Evolutionary conservation across 129 eudicot genomes (phyloP), one percentile per base, ranked within the genome.

Genomic region (Lonicera japonica): DNA sequence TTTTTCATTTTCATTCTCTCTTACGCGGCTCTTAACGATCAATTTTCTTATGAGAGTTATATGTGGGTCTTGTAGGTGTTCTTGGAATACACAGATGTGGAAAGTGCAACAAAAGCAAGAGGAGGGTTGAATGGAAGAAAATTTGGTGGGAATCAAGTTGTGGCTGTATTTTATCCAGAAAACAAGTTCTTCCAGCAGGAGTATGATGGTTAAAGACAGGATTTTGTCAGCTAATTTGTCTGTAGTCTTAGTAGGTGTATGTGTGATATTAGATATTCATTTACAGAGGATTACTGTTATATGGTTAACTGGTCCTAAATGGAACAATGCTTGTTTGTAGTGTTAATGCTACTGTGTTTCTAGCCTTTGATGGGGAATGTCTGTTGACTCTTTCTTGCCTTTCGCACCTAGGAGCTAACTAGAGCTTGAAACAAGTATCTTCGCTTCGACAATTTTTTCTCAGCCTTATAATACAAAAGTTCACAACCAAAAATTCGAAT

Each of bases 61-160:
- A 19, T 43, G 13, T 43, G 50, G 1, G 13, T 10, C 2, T 43
- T 38, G 6, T 16, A 92, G 99, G 99, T 92, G 23, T 92, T 88
- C 74, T 51, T 92, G 87, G 99, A 85, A 59, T 92, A 84, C 56
- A 76, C 34, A 0, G 96, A 92, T 60, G 58, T 72, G 3, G 99
- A 88, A 36, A 66, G 99, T 52, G 75, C 99, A 36, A 25, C 83
- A 10, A 92, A 70, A 82, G 96, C 95, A 11, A 76, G 95, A n/a
- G 77, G 40, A 13, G 99, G 95, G n/a, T 68, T 92, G 74, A 74
- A 92, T 43, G 99, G 99, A 60, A 78, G 99, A 61, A 92, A 88
- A 64, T 92, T 92, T 70, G 96, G 87, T 16, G 96, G 96, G 39
- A 92, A 88, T 61, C 89, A 82, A 74, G 99, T 92, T 15, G 86